Conservation (phyloP, 768 basidiomycete genomes). For the Suillus hirtellus region DNA sequence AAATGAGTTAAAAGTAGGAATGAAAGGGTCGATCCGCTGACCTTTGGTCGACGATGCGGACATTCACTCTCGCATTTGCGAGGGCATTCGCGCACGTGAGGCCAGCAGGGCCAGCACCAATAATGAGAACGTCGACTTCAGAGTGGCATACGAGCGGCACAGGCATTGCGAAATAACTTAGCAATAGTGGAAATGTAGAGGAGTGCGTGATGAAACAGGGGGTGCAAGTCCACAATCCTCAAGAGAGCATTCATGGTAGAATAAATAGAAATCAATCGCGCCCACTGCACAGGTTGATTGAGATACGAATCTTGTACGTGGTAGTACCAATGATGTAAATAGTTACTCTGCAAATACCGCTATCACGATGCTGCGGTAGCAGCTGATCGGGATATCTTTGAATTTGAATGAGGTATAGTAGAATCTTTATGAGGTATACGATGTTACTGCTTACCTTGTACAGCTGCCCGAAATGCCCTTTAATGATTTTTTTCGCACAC, state of each 20-base stretch:
- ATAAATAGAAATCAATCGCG: not conserved
- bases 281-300: too few species aligned
- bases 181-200: conserved; percentile 3
- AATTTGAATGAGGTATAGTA: too few species aligned
- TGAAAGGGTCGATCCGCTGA: conserved; percentile 11
- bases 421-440: too few species aligned
- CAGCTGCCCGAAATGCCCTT: too few species aligned
- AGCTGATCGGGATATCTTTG: too few species aligned
- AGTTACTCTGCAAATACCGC: too few species aligned
- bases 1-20: conserved; percentile 1
- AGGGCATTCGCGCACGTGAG: conserved; percentile 44
- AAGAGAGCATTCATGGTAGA: not conserved
- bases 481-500: too few species aligned
- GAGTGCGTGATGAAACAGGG: conserved; percentile 4
- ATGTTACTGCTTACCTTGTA: too few species aligned
- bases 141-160: conserved; percentile 17
- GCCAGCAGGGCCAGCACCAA: conserved; percentile 46
- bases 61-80: conserved; percentile 37
- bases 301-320: too few species aligned
- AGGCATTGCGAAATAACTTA: conserved; percentile 4
- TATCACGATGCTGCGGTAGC: too few species aligned
- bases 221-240: not conserved
- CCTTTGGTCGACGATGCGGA: conserved; percentile 44
- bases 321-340: too few species aligned
- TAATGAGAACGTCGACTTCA: conserved; percentile 41